A percentile compares a stretch with the other conserved stretches of the same genome.
phyloP scores from a whole-genome alignment of 2,329 filamentous ascomycete species.

The Fusarium ambrosium region DNA sequence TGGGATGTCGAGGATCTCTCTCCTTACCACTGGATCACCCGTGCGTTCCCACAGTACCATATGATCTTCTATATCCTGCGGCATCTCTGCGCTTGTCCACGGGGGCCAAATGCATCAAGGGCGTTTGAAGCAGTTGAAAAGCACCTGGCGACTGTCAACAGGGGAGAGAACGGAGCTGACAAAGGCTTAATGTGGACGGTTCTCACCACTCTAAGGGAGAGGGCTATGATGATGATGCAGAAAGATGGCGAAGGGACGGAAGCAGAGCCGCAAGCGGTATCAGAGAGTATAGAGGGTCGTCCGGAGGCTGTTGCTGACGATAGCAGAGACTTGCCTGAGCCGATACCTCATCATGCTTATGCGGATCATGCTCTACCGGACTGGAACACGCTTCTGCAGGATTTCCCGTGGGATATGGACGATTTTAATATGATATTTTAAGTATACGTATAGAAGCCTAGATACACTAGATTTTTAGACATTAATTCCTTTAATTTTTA shows the following conservation, averaged over 20 bases:
- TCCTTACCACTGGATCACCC: conserved; percentile 54
- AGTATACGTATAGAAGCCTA: background rate
- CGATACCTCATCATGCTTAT: too few relatives aligned
- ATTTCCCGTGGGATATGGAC: conserved; percentile 46
- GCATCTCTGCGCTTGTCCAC: conserved; percentile 57
- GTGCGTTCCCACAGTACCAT: conserved; percentile 59
- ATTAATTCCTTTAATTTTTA: background rate
- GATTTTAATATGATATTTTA: conserved; percentile 40
- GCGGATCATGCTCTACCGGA: conserved; percentile 22
- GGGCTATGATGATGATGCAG: conserved; percentile 45
- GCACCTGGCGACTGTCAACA: conserved; percentile 20
- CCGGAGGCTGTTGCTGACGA: background rate
- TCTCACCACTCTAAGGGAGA: conserved; percentile 48
- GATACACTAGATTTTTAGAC: background rate
- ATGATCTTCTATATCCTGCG: conserved; percentile 60
- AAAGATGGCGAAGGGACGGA: background rate
- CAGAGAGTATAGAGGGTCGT: background rate
- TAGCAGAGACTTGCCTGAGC: background rate
- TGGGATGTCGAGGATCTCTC: conserved; percentile 55
- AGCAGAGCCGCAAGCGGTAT: background rate
- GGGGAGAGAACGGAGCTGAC: background rate
- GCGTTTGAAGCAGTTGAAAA: conserved; percentile 50
- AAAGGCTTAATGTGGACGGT: conserved; percentile 50
- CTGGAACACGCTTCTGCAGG: conserved; percentile 48
- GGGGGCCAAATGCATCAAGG: conserved; percentile 45